These are phyloP conservation scores for Tylopilus sp. DNA, from an alignment of 768 basidiomycete genomes.

Conservation along the genomic window DNA sequence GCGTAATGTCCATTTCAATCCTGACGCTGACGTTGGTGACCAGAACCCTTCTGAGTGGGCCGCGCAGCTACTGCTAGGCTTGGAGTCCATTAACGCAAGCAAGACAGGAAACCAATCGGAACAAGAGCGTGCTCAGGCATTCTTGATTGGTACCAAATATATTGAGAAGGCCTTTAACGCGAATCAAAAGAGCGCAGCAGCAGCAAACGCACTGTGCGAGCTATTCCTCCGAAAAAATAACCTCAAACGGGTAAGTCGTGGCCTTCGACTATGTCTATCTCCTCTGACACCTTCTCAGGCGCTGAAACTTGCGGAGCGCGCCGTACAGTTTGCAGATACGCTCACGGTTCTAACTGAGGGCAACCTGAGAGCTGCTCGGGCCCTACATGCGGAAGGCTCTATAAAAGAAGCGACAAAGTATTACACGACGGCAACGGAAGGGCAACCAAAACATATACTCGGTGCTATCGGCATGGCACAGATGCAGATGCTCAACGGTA, in stretches of 20 bases:
- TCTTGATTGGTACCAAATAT: conserved; percentile 62
- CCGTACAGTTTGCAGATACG: conserved; percentile 92
- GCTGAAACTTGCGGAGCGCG: conserved; percentile 89
- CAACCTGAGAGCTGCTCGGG: conserved; percentile 78
- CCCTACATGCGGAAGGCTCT: conserved; percentile 69
- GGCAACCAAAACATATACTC: conserved; percentile 69
- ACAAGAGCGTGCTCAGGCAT: conserved; percentile 57
- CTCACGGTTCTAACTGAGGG: conserved; percentile 82
- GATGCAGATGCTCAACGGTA: conserved; percentile 81
- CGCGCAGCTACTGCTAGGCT: conserved; percentile 76
- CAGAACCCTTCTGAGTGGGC: conserved; percentile 81
- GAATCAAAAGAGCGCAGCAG: conserved; percentile 69
- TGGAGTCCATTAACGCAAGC: conserved; percentile 84
- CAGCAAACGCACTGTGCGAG: conserved; percentile 80
- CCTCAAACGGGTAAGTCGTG: conserved; percentile 47
- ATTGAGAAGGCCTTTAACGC: conserved; percentile 79
- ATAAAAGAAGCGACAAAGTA: conserved; percentile 64
- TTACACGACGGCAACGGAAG: conserved; percentile 63
- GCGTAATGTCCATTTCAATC: not conserved
- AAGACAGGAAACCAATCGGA: conserved; percentile 65
- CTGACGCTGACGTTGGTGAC: not conserved
- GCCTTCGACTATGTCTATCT: not conserved
- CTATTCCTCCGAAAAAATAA: conserved; percentile 73
- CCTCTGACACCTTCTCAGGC: conserved; percentile 44
- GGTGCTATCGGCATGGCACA: conserved; percentile 86